These are phyloP conservation scores for Andalucia godoyi DNA, from an alignment of 78 protist species.

Conservation along the genomic window DNA sequence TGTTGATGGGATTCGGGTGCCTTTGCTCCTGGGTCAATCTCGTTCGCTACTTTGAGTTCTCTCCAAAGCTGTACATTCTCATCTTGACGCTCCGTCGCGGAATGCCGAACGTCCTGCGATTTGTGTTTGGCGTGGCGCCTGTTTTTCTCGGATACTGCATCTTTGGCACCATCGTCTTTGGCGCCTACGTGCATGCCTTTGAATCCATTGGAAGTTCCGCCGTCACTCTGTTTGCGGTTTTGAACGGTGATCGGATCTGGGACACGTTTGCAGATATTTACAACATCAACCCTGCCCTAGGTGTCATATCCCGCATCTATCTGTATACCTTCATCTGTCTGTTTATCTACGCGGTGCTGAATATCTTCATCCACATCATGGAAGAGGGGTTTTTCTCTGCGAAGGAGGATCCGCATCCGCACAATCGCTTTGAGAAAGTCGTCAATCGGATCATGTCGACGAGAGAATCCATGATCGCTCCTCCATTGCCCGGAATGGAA, in stretches of 20 bases:
- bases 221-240: conserved; percentile 19
- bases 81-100: not conserved
- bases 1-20: too few species aligned
- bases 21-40: not conserved
- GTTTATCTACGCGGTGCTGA: conserved; percentile 30
- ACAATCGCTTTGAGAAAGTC: too few species aligned
- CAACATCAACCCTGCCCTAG: not conserved
- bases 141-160: conserved; percentile 19
- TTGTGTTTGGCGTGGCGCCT: conserved; percentile 7
- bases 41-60: not conserved
- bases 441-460: too few species aligned
- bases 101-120: not conserved
- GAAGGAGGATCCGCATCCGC: too few species aligned
- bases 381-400: conserved; percentile 23
- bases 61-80: not conserved
- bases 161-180: conserved; percentile 11
- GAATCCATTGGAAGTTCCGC: not conserved
- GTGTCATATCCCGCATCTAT: conserved; percentile 3
- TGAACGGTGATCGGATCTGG: conserved; percentile 30
- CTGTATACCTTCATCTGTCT: conserved; percentile 5
- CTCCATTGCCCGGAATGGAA: too few species aligned
- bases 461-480: too few species aligned
- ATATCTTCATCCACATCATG: conserved; percentile 22
- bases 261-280: not conserved
- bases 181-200: not conserved